phyloP scores from a whole-genome alignment of 805 yeast genomes.

The Gaillardinia entomophila region DNA sequence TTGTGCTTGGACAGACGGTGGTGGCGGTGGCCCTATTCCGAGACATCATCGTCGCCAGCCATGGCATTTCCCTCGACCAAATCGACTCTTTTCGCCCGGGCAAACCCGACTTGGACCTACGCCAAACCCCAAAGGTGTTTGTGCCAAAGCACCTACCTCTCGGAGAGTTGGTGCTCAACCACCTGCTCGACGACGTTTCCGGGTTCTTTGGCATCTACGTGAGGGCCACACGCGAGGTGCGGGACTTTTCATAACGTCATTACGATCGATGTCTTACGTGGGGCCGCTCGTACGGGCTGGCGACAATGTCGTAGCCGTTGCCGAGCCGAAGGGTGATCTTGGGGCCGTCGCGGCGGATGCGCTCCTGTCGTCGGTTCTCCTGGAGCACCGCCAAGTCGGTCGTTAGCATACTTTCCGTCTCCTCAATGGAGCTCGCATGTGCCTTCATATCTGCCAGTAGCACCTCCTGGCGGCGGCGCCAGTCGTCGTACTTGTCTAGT shows the following conservation, averaged over 20 bases:
- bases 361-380: conserved; percentile 14
- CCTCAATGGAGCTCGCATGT: conserved; percentile 10
- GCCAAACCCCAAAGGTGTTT: conserved; percentile 9
- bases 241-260: background rate
- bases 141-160: conserved; percentile 7
- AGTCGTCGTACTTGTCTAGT: conserved; percentile 30
- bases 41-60: conserved; percentile 5
- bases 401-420: conserved; percentile 18
- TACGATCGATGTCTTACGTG: too few relatives aligned
- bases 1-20: conserved; percentile 9
- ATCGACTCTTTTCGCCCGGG: conserved; percentile 10
- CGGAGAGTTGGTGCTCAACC: conserved; percentile 5
- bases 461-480: conserved; percentile 26
- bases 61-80: conserved; percentile 4
- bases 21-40: conserved; percentile 8
- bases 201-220: conserved; percentile 5
- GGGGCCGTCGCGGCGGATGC: conserved; percentile 5
- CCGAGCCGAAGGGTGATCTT: conserved; percentile 6
- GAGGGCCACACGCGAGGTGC: background rate
- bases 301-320: conserved; percentile 8
- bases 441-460: conserved; percentile 20
- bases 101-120: conserved; percentile 10
- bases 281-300: conserved; percentile 1
- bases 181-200: conserved; percentile 5
- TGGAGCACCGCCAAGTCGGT: conserved; percentile 18